phyloP scores from a whole-genome alignment of 306 rosid species.

The Fagus crenata region DNA sequence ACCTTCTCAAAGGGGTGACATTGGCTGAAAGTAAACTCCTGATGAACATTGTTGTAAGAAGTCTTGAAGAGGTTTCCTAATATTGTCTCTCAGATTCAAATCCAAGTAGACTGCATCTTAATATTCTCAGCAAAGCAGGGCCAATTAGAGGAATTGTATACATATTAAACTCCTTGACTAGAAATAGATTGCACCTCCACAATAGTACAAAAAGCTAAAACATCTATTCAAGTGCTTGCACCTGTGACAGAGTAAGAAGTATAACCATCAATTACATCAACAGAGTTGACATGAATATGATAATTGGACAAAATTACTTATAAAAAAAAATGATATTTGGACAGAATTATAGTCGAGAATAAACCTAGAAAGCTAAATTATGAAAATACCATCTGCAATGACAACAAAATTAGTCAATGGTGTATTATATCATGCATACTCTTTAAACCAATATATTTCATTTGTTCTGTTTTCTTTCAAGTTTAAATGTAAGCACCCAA shows the following conservation, averaged over 20 bases:
- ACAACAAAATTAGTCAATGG: background rate
- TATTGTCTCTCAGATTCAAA: conserved; percentile 13
- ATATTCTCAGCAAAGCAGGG: conserved; percentile 9
- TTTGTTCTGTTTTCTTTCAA: background rate
- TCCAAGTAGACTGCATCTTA: conserved; percentile 23
- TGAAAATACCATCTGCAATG: background rate
- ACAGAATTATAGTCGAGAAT: background rate
- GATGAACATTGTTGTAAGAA: conserved; percentile 38
- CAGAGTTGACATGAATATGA: background rate
- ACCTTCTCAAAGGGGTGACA: conserved; percentile 39
- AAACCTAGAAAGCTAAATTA: background rate
- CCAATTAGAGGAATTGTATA: background rate
- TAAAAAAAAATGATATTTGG: background rate
- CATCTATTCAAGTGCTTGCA: background rate
- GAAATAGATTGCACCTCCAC: background rate
- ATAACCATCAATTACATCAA: background rate
- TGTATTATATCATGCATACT: background rate
- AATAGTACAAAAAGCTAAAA: background rate
- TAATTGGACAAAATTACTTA: background rate
- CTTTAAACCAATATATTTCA: too few species aligned
- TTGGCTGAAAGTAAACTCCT: conserved; percentile 36
- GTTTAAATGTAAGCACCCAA: background rate
- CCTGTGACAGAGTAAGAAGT: conserved; percentile 3
- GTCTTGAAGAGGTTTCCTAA: conserved; percentile 20
- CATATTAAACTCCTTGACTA: background rate